Evolutionary conservation across 2,329 filamentous ascomycete genomes (phyloP).

Genomic region (Orbilia javanica): DNA sequence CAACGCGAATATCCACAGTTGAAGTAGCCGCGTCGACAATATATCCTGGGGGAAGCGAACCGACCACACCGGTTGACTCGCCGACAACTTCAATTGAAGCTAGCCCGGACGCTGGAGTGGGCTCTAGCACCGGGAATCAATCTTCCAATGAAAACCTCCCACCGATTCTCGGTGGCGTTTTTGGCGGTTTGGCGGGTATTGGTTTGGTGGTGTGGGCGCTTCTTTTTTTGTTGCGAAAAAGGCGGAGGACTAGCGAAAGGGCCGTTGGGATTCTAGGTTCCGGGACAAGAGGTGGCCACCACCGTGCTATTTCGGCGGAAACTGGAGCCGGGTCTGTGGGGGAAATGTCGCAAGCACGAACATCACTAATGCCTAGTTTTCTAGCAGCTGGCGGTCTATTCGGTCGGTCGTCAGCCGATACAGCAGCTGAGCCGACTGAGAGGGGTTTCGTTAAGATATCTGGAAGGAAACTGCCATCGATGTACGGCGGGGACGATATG

Average conservation of each 20-base stretch:
- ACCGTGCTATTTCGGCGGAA: constrained; percentile 44
- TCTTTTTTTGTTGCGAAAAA: constrained; percentile 45
- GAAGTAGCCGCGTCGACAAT: constrained; percentile 23
- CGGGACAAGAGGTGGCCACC: constrained; percentile 26
- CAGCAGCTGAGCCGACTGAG: constrained; percentile 34
- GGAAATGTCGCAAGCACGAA: constrained; percentile 48
- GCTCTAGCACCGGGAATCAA: neutral
- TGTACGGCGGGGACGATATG: constrained; percentile 54
- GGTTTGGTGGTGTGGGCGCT: constrained; percentile 53
- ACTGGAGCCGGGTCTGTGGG: constrained; percentile 42
- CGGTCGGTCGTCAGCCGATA: constrained; percentile 37
- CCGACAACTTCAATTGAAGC: constrained; percentile 27
- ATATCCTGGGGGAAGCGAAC: constrained; percentile 51
- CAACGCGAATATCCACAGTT: constrained; percentile 27
- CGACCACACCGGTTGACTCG: constrained; percentile 47
- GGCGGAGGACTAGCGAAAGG: constrained; percentile 21
- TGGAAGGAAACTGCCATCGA: constrained; percentile 52
- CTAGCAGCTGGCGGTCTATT: constrained; percentile 34
- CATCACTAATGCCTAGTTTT: constrained; percentile 44
- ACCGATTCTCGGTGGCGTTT: constrained; percentile 54
- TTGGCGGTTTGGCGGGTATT: constrained; percentile 50
- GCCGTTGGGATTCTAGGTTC: constrained; percentile 24
- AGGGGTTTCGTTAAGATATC: constrained; percentile 51
- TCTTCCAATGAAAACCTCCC: constrained; percentile 49
- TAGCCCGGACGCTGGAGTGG: neutral